phyloP scores from a whole-genome alignment of 495 filamentous ascomycete genomes.

The Podospora sp. region DNA sequence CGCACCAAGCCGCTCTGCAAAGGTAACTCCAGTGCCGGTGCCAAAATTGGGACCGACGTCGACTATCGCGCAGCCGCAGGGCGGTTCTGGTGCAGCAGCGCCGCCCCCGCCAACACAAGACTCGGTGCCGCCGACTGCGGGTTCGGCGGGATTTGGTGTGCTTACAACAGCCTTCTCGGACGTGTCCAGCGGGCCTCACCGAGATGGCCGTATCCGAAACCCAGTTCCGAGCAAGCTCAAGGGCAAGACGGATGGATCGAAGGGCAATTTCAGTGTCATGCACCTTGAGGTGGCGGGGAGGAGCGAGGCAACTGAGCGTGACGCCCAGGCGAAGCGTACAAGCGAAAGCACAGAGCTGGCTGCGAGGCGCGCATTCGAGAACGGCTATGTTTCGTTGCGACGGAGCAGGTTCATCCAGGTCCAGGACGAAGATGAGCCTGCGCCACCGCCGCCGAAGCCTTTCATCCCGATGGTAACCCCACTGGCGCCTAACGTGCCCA shows the following conservation, averaged over 20 bases:
- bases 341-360: constrained; percentile 58
- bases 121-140: constrained; percentile 1
- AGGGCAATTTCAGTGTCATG: constrained; percentile 62
- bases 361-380: constrained; percentile 54
- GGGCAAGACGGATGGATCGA: constrained; percentile 58
- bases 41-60: constrained; percentile 31
- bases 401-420: constrained; percentile 45
- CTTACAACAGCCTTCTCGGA: constrained; percentile 26
- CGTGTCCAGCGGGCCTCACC: constrained; percentile 28
- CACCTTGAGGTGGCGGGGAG: constrained; percentile 54
- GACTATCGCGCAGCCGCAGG: constrained; percentile 19
- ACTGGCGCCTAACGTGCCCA: neutral
- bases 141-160: constrained; percentile 21
- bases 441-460: constrained; percentile 25
- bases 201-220: constrained; percentile 58
- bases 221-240: constrained; percentile 60
- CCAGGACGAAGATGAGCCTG: constrained; percentile 25
- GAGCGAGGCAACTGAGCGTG: constrained; percentile 47
- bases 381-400: constrained; percentile 53
- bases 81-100: constrained; percentile 12
- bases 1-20: constrained; percentile 17
- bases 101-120: constrained; percentile 5
- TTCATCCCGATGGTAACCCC: constrained; percentile 20
- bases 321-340: constrained; percentile 57
- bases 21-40: constrained; percentile 30